A percentile compares a stretch with the other conserved stretches of the same genome.
phyloP scores from a whole-genome alignment of 306 rosid species.

The Corylus heterophylla region DNA sequence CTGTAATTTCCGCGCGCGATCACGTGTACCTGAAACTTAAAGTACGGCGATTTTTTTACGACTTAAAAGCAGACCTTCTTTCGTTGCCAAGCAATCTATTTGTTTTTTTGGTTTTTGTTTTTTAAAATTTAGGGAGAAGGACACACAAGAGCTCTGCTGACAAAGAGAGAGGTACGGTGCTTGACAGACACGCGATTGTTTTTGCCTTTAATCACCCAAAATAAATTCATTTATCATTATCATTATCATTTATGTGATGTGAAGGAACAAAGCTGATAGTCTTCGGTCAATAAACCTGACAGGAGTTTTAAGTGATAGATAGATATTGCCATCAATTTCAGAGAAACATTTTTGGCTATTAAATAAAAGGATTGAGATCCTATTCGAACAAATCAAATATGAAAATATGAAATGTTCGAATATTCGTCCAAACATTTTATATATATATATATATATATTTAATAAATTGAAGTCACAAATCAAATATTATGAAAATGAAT shows the following conservation, averaged over 20 bases:
- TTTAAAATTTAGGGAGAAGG: not conserved
- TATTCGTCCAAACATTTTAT: too few species aligned
- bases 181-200: constrained; percentile 3
- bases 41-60: not conserved
- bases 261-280: not conserved
- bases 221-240: not conserved
- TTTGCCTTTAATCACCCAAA: not conserved
- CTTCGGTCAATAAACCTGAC: not conserved
- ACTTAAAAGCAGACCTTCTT: not conserved
- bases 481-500: too few species aligned
- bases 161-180: not conserved
- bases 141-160: not conserved
- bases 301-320: too few species aligned
- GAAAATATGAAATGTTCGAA: too few species aligned
- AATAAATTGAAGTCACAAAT: too few species aligned
- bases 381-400: too few species aligned
- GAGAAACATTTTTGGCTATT: too few species aligned
- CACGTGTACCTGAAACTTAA: not conserved
- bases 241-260: not conserved
- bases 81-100: not conserved
- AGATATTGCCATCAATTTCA: too few species aligned
- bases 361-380: too few species aligned
- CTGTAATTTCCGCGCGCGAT: not conserved
- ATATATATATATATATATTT: too few species aligned
- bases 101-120: not conserved